A percentile compares a stretch with the other conserved stretches of the same genome.
Evolutionary conservation across 2,329 filamentous ascomycete species (phyloP).

Genomic region (Penicillium sp.): DNA sequence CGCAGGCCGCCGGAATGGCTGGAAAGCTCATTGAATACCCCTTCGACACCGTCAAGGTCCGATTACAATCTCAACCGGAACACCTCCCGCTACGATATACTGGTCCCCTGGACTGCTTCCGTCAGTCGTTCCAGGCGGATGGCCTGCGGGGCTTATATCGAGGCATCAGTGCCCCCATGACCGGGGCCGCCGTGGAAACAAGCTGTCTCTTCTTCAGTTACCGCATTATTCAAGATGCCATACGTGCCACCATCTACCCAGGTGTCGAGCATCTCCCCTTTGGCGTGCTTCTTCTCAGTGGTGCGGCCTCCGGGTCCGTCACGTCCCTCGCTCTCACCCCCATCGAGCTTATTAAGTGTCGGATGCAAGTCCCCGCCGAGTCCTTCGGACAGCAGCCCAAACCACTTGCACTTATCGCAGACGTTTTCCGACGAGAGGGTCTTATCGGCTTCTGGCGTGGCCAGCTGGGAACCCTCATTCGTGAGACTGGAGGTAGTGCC

Average conservation of each 20-base stretch:
- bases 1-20: constrained; percentile 76
- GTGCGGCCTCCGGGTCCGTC: constrained; percentile 83
- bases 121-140: constrained; percentile 78
- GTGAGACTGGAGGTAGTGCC: constrained; percentile 89
- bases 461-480: constrained; percentile 88
- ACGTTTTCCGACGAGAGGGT: constrained; percentile 82
- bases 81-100: constrained; percentile 78
- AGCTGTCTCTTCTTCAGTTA: constrained; percentile 94
- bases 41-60: constrained; percentile 97
- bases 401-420: constrained; percentile 72
- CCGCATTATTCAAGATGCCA: constrained; percentile 63
- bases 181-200: constrained; percentile 89
- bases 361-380: constrained; percentile 78
- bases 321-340: constrained; percentile 91
- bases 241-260: constrained; percentile 68
- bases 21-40: constrained; percentile 98
- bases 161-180: constrained; percentile 86
- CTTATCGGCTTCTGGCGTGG: constrained; percentile 91
- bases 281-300: constrained; percentile 75
- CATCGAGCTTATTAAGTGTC: constrained; percentile 97
- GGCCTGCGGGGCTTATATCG: constrained; percentile 85
- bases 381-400: constrained; percentile 54
- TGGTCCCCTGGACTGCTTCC: constrained; percentile 91
- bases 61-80: constrained; percentile 92
- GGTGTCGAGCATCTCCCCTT: constrained; percentile 67